phyloP scores from a whole-genome alignment of 306 rosid species.

The Aeschynomene evenia region DNA sequence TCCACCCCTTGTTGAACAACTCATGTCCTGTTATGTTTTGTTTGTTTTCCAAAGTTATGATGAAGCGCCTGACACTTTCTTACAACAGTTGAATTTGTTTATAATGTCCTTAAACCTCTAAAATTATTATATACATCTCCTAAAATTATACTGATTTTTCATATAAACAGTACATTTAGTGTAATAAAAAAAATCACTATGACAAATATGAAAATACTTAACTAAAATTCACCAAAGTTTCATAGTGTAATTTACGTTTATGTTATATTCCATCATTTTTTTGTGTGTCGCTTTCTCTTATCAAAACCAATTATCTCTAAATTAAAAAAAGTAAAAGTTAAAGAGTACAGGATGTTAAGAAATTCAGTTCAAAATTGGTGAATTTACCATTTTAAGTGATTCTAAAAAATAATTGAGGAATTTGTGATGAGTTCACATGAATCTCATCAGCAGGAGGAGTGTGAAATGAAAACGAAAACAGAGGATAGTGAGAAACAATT shows the following conservation, averaged over 20 bases:
- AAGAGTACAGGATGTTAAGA: neutral
- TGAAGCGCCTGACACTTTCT: constrained; percentile 15
- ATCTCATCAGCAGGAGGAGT: neutral
- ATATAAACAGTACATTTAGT: too few relatives aligned
- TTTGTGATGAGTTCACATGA: too few relatives aligned
- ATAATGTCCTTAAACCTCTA: too few relatives aligned
- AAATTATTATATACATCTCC: too few relatives aligned
- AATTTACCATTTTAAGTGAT: neutral
- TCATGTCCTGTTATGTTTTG: constrained; percentile 6
- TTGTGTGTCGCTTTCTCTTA: too few relatives aligned
- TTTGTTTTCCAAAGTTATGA: constrained; percentile 17
- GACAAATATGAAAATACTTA: too few relatives aligned
- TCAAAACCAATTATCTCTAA: neutral
- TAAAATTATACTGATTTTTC: too few relatives aligned
- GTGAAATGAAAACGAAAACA: neutral
- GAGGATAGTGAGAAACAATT: neutral
- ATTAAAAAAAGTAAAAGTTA: neutral
- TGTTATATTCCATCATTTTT: too few relatives aligned
- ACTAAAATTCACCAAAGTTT: too few relatives aligned
- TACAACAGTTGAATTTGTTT: neutral
- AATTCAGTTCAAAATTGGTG: neutral
- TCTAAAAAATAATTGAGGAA: too few relatives aligned
- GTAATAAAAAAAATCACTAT: too few relatives aligned
- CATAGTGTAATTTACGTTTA: too few relatives aligned
- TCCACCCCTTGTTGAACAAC: neutral